Base-by-base conservation (phyloP, 176 grass and related monocot species). In the Phoenix roebelenii region DNA sequence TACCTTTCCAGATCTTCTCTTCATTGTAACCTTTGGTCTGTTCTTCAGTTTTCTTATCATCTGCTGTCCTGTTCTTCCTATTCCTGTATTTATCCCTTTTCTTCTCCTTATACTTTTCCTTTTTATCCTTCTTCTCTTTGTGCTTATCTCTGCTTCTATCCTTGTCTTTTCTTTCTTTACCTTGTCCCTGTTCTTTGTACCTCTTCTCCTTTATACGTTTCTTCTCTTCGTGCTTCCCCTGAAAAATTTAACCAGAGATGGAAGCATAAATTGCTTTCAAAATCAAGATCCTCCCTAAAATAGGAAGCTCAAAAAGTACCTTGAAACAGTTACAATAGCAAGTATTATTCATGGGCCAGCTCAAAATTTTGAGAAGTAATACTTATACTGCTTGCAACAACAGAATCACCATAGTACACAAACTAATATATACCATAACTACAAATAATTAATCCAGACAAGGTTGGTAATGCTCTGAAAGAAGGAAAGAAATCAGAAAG, bases 21-120 rank as follows among this genome's bases (percentile, higher is more conserved):
- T 55, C 68, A 76, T 73, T 50, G 39, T 30, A 24, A 79, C 35
- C 25, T 25, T 85, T 57, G 1, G 39, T 66, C 66, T 65, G 67
- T 51, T 70, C 82, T 53, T 85, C 63, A 57, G 48, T 7, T 63
- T 44, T 44, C 9, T 51, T 83, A 72, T 89, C 78, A 61, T 56
- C 59, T 35, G 63, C 72, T 28, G 80, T 61, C 78, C 67, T 85
- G 55, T 39, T 82, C 85, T 82, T 4, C 22, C 5, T 82, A 70
- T 82, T 82, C 77, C 82, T 85, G 68, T 73, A 72, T 71, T 85
- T 85, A 25, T 79, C 75, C 18, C 65, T 81, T 75, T 85, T 85
- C 86, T 85, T 85, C 23, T 85, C 86, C 75, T 73, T 89, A 64
- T 78, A 75, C 23, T 82, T 89, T 63, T 87, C 84, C 72, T 87